Conservation (phyloP, 495 filamentous ascomycete genomes). For the Talaromyces ruber region DNA sequence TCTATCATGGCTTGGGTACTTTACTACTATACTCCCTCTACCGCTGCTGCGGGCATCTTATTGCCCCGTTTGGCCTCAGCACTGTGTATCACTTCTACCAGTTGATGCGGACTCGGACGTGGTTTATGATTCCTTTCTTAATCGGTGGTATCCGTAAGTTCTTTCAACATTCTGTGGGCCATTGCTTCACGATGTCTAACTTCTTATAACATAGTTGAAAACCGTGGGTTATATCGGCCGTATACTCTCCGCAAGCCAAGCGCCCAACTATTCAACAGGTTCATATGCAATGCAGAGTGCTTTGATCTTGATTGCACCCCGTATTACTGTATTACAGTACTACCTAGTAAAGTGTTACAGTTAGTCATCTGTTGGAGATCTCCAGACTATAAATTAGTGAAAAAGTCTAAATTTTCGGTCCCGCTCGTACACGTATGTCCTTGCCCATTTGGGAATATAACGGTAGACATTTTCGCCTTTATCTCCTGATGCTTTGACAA, state of each 20-base stretch:
- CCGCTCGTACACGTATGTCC: neutral
- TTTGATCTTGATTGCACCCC: conserved; percentile 18
- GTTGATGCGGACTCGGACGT: conserved; percentile 37
- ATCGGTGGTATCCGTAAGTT: conserved; percentile 48
- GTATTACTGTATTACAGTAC: neutral
- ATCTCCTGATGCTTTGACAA: neutral
- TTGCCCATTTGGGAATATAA: neutral
- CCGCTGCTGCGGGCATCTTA: conserved; percentile 40
- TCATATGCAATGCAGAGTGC: conserved; percentile 31
- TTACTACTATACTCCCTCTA: conserved; percentile 31
- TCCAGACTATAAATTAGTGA: neutral
- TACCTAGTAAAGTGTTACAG: neutral
- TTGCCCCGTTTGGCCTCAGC: conserved; percentile 38
- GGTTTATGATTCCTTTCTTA: conserved; percentile 54
- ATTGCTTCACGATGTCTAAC: neutral
- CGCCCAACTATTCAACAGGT: conserved; percentile 14
- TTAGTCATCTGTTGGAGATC: neutral
- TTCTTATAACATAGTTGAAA: conserved; percentile 34
- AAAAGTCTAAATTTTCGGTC: neutral
- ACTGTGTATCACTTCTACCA: conserved; percentile 39
- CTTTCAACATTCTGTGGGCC: neutral
- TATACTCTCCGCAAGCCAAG: conserved; percentile 21
- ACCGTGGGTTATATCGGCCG: conserved; percentile 50
- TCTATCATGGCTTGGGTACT: neutral
- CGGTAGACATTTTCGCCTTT: neutral